phyloP scores from a whole-genome alignment of 257 asterid species.

The Avicennia marina region DNA sequence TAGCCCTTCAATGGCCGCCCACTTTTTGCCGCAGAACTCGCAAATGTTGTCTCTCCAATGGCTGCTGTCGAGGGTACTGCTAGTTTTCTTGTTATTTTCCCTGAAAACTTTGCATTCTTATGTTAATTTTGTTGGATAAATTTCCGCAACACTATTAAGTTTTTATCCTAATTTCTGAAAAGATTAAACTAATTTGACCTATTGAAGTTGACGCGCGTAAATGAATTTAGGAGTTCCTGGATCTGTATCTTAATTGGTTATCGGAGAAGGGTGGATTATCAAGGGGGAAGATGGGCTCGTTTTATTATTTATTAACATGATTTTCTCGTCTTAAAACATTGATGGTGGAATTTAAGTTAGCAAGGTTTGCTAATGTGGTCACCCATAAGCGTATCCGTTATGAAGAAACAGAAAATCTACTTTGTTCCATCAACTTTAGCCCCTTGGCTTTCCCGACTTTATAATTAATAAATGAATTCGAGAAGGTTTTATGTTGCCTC shows the following conservation, averaged over 20 bases:
- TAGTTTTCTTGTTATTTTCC: background rate
- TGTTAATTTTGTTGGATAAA: background rate
- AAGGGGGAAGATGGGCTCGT: background rate
- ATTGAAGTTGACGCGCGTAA: slow-evolving; percentile 12
- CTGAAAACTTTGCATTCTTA: background rate
- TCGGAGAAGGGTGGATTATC: background rate
- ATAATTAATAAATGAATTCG: background rate
- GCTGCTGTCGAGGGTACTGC: slow-evolving; percentile 73
- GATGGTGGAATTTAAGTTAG: slow-evolving; percentile 8
- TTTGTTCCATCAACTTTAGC: background rate
- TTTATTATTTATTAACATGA: background rate
- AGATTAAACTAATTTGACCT: background rate
- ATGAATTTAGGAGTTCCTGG: background rate
- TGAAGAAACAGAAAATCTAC: background rate
- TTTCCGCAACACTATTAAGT: background rate
- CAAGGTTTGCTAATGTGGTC: background rate
- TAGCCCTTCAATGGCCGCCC: slow-evolving; percentile 85
- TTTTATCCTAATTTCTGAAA: no score
- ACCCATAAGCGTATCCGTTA: background rate
- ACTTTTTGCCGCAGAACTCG: slow-evolving; percentile 55
- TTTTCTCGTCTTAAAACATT: background rate
- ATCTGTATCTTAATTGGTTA: background rate
- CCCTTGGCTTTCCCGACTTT: background rate
- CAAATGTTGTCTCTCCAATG: slow-evolving; percentile 65
- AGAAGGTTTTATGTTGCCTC: background rate